Conservation (phyloP, 2,329 filamentous ascomycete species). For the Nothophaeocryptopus gaeumannii region DNA sequence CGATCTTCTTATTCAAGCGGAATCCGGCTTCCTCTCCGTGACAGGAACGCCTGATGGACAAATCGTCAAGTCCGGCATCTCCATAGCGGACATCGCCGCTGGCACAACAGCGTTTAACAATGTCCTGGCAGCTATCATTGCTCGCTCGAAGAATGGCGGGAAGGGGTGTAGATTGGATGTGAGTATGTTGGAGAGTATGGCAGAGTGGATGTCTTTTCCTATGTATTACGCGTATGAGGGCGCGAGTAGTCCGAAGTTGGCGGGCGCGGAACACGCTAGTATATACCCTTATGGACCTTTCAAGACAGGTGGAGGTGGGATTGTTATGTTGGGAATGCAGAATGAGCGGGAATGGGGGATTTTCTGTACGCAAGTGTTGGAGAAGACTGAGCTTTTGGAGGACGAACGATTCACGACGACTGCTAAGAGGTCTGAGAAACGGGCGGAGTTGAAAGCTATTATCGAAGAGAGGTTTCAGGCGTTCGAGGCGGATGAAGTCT, state of each 20-base stretch:
- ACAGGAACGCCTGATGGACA: constrained; percentile 73
- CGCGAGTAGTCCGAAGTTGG: constrained; percentile 43
- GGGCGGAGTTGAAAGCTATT: constrained; percentile 45
- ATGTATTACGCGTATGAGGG: constrained; percentile 61
- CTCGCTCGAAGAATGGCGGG: constrained; percentile 47
- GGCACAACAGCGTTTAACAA: constrained; percentile 91
- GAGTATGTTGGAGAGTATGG: constrained; percentile 58
- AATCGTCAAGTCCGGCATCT: constrained; percentile 94
- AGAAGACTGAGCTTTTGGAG: constrained; percentile 40
- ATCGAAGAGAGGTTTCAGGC: constrained; percentile 45
- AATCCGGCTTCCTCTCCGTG: constrained; percentile 50
- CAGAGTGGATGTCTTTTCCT: constrained; percentile 62
- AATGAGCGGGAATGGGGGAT: constrained; percentile 57
- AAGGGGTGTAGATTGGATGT: constrained; percentile 53
- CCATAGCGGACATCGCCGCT: constrained; percentile 91
- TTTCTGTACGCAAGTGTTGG: constrained; percentile 50
- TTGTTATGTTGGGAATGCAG: constrained; percentile 58
- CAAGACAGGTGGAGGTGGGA: constrained; percentile 44
- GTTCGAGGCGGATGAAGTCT: constrained; percentile 41
- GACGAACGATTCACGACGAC: constrained; percentile 52
- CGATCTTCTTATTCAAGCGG: constrained; percentile 96
- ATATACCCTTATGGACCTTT: constrained; percentile 60
- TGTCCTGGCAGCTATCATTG: constrained; percentile 85
- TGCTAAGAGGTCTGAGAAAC: constrained; percentile 47
- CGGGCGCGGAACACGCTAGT: constrained; percentile 53